Conservation (phyloP, 441 rosid genomes). For the Erysimum pusillum region DNA sequence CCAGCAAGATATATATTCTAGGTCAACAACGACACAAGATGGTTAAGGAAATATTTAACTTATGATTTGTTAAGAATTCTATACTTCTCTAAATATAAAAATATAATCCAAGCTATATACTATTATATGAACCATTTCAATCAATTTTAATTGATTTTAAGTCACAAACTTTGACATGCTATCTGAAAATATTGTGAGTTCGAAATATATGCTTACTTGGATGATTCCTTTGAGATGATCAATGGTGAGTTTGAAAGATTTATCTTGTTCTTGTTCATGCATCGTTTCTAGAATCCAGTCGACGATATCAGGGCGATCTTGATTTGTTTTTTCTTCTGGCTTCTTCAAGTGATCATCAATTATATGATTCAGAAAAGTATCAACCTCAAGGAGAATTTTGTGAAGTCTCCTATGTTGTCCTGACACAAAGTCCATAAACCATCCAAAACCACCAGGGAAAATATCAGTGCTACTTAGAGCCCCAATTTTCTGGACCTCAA, state of each 20-base stretch:
- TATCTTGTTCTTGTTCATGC: conserved; percentile 44
- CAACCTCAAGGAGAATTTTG: not conserved
- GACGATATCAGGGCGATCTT: conserved; percentile 49
- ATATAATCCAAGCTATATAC: too few species aligned
- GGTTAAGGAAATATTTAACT: not conserved
- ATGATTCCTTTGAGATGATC: conserved; percentile 56
- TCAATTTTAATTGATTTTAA: too few species aligned
- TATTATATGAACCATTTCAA: too few species aligned
- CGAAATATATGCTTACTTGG: conserved; percentile 1
- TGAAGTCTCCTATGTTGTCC: not conserved
- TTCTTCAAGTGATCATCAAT: conserved; percentile 2
- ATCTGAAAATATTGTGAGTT: not conserved
- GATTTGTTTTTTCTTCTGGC: not conserved
- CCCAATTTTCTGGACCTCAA: conserved; percentile 21
- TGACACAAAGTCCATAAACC: conserved; percentile 11
- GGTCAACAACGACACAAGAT: not conserved
- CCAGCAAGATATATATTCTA: conserved; percentile 63
- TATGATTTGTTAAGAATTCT: not conserved
- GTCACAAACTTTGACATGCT: not conserved
- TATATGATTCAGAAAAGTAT: not conserved
- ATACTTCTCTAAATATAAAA: not conserved
- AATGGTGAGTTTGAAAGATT: conserved; percentile 38
- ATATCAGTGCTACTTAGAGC: not conserved
- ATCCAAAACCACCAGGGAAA: not conserved
- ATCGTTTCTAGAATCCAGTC: conserved; percentile 53